These are phyloP conservation scores for Gloeostereum incarnatum DNA, from an alignment of 768 basidiomycete species.

Conservation along the genomic window DNA sequence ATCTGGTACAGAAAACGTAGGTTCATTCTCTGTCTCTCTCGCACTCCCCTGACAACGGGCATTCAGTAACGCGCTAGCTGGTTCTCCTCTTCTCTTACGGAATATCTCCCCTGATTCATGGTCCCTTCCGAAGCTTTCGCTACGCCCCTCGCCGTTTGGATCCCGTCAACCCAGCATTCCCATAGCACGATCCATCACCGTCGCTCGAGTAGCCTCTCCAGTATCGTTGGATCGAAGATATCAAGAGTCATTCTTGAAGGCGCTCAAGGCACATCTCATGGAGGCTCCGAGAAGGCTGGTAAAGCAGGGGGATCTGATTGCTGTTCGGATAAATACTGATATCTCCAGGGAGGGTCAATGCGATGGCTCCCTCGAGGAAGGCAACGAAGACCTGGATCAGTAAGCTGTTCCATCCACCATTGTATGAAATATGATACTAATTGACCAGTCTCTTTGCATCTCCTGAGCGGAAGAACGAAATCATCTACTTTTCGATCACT, in stretches of 20 bases:
- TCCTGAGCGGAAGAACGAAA: conserved; percentile 26
- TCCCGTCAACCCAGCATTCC: conserved; percentile 52
- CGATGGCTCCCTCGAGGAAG: conserved; percentile 9
- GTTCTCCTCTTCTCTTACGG: conserved; percentile 43
- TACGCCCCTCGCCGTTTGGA: conserved; percentile 55
- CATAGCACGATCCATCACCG: conserved; percentile 55
- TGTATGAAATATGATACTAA: conserved; percentile 2
- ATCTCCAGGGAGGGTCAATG: conserved; percentile 13
- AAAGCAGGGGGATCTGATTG: conserved; percentile 68
- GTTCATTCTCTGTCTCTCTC: conserved; percentile 10
- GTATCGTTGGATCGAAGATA: conserved; percentile 55
- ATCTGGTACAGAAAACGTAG: conserved; percentile 25
- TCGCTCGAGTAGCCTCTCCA: conserved; percentile 78
- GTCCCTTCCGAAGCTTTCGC: conserved; percentile 16
- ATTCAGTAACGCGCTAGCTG: conserved; percentile 27
- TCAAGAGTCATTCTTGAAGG: conserved; percentile 50
- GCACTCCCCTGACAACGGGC: conserved; percentile 1
- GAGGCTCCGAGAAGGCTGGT: conserved; percentile 42
- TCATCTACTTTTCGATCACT: conserved; percentile 74
- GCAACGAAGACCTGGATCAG: conserved; percentile 12
- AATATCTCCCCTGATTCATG: conserved; percentile 32
- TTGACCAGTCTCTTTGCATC: conserved; percentile 5
- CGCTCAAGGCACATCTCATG: conserved; percentile 61
- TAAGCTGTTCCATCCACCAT: conserved; percentile 8
- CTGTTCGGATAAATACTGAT: conserved; percentile 53